phyloP scores from a whole-genome alignment of 371 early-diverging fungal genomes.

The Zychaea mexicana region DNA sequence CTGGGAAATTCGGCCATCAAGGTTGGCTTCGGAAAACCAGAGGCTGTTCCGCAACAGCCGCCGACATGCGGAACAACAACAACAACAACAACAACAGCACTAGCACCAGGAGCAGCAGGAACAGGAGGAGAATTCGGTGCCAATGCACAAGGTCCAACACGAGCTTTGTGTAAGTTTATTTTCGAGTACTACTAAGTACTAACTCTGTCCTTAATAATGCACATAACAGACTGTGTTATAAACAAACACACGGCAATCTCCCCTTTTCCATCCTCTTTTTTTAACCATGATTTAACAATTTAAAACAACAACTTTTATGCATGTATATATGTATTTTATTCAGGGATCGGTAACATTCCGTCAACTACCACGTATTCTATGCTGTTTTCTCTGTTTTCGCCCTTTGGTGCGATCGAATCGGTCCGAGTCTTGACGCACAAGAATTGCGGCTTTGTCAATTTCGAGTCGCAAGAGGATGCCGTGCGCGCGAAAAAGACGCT shows the following conservation, averaged over 20 bases:
- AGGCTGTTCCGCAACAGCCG: slow-evolving; percentile 37
- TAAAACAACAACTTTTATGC: neutral
- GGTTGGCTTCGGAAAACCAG: slow-evolving; percentile 92
- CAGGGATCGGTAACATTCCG: slow-evolving; percentile 95
- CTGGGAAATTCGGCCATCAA: slow-evolving; percentile 28
- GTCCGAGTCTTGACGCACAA: slow-evolving; percentile 95
- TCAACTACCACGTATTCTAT: slow-evolving; percentile 76
- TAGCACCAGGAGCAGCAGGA: neutral
- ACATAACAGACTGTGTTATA: neutral
- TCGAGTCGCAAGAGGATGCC: slow-evolving; percentile 87
- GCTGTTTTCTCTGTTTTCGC: slow-evolving; percentile 74
- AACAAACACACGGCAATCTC: neutral
- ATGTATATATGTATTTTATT: neutral
- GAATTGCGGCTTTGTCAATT: slow-evolving; percentile 98
- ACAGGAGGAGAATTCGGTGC: slow-evolving; percentile 52
- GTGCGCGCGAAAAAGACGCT: slow-evolving; percentile 82
- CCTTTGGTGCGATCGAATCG: slow-evolving; percentile 90
- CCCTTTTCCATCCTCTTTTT: neutral
- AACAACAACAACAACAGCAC: slow-evolving; percentile 56
- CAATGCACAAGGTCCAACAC: slow-evolving; percentile 45
- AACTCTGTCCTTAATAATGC: neutral
- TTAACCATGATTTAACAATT: neutral
- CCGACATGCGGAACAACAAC: slow-evolving; percentile 50
- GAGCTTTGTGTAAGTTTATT: slow-evolving; percentile 52
- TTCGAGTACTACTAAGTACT: neutral